phyloP scores from a whole-genome alignment of 208 protist species.

The Herpetomonas samuelpessoai region DNA sequence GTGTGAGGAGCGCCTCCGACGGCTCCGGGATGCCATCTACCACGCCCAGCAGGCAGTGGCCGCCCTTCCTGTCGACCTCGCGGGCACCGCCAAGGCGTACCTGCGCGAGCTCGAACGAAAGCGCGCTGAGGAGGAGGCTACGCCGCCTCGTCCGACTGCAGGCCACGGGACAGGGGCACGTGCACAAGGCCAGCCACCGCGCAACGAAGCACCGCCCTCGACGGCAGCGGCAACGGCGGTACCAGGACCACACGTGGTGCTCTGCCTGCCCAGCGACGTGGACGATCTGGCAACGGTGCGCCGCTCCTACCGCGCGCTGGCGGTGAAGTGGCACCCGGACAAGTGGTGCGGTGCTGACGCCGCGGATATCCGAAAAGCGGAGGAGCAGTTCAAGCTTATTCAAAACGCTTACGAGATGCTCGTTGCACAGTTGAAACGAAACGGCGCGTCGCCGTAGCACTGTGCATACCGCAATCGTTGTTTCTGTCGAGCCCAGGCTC shows the following conservation, averaged over 20 bases:
- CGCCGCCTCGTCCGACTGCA: too few species aligned
- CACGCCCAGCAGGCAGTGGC: conserved; percentile 33
- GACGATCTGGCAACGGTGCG: conserved; percentile 11
- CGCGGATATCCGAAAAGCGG: conserved; percentile 31
- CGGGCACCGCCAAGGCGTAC: background rate
- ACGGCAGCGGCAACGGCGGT: too few species aligned
- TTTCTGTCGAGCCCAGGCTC: too few species aligned
- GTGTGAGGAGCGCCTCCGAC: conserved; percentile 53
- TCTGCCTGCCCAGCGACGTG: conserved; percentile 7
- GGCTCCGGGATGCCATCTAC: conserved; percentile 46
- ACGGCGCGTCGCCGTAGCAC: too few species aligned
- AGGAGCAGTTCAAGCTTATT: conserved; percentile 60
- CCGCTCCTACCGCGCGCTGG: conserved; percentile 49
- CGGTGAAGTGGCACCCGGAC: conserved; percentile 79
- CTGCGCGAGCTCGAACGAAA: background rate
- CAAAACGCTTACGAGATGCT: conserved; percentile 68
- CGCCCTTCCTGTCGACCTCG: conserved; percentile 3
- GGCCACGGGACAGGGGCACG: too few species aligned
- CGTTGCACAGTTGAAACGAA: conserved; percentile 27
- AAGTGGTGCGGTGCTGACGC: conserved; percentile 45
- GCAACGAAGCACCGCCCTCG: too few species aligned
- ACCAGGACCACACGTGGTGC: background rate
- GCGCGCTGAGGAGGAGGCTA: too few species aligned
- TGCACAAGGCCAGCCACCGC: too few species aligned
- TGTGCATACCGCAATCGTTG: too few species aligned